Conservation (phyloP, 129 eudicot genomes). For the Smallanthus sonchifolius region DNA sequence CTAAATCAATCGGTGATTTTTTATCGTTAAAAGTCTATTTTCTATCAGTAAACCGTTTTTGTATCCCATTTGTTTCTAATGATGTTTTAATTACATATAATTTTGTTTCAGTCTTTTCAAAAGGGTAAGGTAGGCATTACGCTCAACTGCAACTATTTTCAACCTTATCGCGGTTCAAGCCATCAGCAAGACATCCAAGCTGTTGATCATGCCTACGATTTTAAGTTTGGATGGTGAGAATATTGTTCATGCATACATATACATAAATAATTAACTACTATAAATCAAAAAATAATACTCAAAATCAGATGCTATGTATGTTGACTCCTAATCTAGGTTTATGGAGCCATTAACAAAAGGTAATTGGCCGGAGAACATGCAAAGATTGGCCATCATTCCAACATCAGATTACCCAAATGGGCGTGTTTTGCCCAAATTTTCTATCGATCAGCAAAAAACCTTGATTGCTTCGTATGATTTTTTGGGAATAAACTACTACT, state of each 20-base stretch:
- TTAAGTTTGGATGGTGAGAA: conserved; percentile 32
- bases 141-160: not conserved
- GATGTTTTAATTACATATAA: not conserved
- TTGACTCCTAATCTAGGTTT: conserved; percentile 33
- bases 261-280: not conserved
- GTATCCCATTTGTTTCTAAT: not conserved
- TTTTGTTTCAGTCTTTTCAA: conserved; percentile 8
- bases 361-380: conserved; percentile 46
- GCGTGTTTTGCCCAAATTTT: conserved; percentile 11
- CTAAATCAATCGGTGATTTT: not conserved
- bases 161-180: conserved; percentile 14
- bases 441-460: conserved; percentile 8
- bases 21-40: not conserved
- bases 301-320: not conserved
- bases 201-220: conserved; percentile 28
- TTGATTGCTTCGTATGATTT: conserved; percentile 51
- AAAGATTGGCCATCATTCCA: conserved; percentile 16
- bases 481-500: conserved; percentile 62
- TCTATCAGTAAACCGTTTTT: too few relatives aligned
- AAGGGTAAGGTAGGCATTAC: conserved; percentile 36
- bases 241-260: not conserved
- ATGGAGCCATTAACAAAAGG: conserved; percentile 49
- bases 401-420: conserved; percentile 32
- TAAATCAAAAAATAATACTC: not conserved
- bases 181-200: not conserved